Conservation (phyloP, 2,329 filamentous ascomycete genomes). For the Alternaria solani region DNA sequence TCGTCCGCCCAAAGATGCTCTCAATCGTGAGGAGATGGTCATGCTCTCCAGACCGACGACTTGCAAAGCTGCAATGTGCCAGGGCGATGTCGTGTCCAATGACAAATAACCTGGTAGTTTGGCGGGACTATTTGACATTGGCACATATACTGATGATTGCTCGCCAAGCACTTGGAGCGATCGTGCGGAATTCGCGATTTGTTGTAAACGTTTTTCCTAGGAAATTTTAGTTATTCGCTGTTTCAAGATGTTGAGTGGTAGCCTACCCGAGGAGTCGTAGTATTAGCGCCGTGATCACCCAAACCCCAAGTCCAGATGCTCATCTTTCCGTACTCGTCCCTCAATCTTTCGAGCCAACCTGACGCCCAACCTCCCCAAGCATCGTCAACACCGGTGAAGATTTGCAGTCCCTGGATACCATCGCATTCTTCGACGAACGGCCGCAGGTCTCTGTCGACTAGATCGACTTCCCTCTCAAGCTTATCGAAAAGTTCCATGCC, state of each 20-base stretch:
- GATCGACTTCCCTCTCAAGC: slow-evolving; percentile 68
- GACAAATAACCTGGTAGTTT: slow-evolving; percentile 65
- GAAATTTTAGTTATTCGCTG: slow-evolving; percentile 18
- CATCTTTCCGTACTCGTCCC: slow-evolving; percentile 91
- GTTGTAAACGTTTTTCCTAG: slow-evolving; percentile 69
- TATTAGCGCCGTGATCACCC: slow-evolving; percentile 63
- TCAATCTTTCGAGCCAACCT: slow-evolving; percentile 67
- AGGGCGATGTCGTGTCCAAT: slow-evolving; percentile 71
- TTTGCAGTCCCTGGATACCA: slow-evolving; percentile 85
- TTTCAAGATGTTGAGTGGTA: background rate
- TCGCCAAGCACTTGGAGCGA: slow-evolving; percentile 73
- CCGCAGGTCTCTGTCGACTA: slow-evolving; percentile 87
- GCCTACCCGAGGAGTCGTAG: slow-evolving; percentile 53
- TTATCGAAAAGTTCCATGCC: slow-evolving; percentile 52
- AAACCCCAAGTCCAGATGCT: slow-evolving; percentile 87
- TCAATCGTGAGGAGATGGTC: slow-evolving; percentile 77
- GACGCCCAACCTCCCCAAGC: slow-evolving; percentile 59
- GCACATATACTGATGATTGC: slow-evolving; percentile 79
- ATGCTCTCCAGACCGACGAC: slow-evolving; percentile 79
- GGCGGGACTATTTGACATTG: slow-evolving; percentile 68
- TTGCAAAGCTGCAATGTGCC: slow-evolving; percentile 82
- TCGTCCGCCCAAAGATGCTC: slow-evolving; percentile 52
- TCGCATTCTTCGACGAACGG: slow-evolving; percentile 94
- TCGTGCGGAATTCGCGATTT: slow-evolving; percentile 76
- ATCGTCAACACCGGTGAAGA: slow-evolving; percentile 62